Evolutionary conservation across 768 basidiomycete species (phyloP).

Genomic region (Lactarius pseudohatsudake): DNA sequence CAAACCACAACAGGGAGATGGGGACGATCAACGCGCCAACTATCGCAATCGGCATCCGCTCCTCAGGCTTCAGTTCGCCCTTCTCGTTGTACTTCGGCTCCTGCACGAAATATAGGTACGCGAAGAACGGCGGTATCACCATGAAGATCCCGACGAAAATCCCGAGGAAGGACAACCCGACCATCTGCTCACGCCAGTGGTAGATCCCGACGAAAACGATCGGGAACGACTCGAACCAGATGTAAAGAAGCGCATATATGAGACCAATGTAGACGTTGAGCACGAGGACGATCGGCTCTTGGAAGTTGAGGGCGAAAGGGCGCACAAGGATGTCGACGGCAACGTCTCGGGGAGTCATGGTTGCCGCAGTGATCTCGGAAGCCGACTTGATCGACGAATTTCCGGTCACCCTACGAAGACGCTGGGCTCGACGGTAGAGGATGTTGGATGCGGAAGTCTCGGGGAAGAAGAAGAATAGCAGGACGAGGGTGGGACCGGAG

Average conservation of each 20-base stretch:
- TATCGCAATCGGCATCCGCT: too few relatives aligned
- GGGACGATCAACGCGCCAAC: slow-evolving; percentile 10
- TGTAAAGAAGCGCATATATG: slow-evolving; percentile 37
- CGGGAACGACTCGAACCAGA: slow-evolving; percentile 35
- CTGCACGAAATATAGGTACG: slow-evolving; percentile 26
- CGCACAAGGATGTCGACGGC: too few relatives aligned
- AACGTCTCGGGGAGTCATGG: slow-evolving; percentile 19
- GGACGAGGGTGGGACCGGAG: neutral
- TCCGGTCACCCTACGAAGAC: too few relatives aligned
- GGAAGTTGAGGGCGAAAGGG: too few relatives aligned
- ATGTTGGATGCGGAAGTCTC: slow-evolving; percentile 22
- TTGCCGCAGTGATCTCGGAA: slow-evolving; percentile 24
- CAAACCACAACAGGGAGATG: slow-evolving; percentile 38
- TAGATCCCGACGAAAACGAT: too few relatives aligned
- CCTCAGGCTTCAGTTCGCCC: too few relatives aligned
- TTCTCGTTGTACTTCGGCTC: slow-evolving; percentile 22
- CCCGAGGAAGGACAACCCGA: too few relatives aligned
- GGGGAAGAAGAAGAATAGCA: slow-evolving; percentile 29
- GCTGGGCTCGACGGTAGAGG: slow-evolving; percentile 14
- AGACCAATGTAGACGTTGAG: slow-evolving; percentile 38
- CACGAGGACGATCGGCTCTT: slow-evolving; percentile 36
- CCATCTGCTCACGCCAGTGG: too few relatives aligned
- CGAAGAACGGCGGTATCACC: slow-evolving; percentile 23
- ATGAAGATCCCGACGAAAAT: too few relatives aligned
- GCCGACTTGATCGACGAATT: too few relatives aligned